Percentiles rank a stretch among this genome's conserved stretches.
Evolutionary conservation across 2,329 filamentous ascomycete genomes (phyloP).

Genomic region (Colletotrichum destructivum): DNA sequence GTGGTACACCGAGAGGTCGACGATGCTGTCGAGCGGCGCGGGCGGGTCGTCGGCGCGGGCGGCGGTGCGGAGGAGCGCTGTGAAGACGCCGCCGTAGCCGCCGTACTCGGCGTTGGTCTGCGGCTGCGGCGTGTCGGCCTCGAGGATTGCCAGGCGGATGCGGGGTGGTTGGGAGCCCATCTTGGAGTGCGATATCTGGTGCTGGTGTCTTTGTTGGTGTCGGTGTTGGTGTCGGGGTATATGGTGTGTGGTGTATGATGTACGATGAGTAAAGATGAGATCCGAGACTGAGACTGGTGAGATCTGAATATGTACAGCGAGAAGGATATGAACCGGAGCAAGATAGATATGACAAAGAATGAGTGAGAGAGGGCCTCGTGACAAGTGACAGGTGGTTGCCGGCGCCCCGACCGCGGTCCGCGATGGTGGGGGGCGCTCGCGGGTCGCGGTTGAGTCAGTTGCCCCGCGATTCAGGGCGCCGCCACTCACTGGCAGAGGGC

Average conservation of each 20-base stretch:
- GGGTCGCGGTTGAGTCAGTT: slow-evolving; percentile 28
- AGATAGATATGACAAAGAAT: background rate
- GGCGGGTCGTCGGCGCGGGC: slow-evolving; percentile 62
- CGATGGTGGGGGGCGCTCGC: slow-evolving; percentile 13
- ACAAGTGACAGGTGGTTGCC: slow-evolving; percentile 10
- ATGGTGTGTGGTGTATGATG: background rate
- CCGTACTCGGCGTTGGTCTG: slow-evolving; percentile 76
- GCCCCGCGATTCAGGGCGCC: slow-evolving; percentile 22
- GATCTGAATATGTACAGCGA: slow-evolving; percentile 4
- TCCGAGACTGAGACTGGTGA: background rate
- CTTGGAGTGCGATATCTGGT: background rate
- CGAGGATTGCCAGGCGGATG: slow-evolving; percentile 87
- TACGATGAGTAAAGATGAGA: background rate
- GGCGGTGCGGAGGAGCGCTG: slow-evolving; percentile 69
- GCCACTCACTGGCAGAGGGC: background rate
- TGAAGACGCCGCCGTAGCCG: slow-evolving; percentile 81
- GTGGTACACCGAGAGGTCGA: slow-evolving; percentile 78
- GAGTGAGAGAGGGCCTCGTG: slow-evolving; percentile 12
- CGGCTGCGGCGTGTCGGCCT: slow-evolving; percentile 85
- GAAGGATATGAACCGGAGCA: background rate
- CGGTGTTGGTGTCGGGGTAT: background rate
- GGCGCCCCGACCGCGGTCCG: slow-evolving; percentile 25
- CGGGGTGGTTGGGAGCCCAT: slow-evolving; percentile 53
- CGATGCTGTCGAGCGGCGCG: slow-evolving; percentile 57
- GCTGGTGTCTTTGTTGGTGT: background rate